phyloP scores from a whole-genome alignment of 306 rosid genomes.

The Geum urbanum region DNA sequence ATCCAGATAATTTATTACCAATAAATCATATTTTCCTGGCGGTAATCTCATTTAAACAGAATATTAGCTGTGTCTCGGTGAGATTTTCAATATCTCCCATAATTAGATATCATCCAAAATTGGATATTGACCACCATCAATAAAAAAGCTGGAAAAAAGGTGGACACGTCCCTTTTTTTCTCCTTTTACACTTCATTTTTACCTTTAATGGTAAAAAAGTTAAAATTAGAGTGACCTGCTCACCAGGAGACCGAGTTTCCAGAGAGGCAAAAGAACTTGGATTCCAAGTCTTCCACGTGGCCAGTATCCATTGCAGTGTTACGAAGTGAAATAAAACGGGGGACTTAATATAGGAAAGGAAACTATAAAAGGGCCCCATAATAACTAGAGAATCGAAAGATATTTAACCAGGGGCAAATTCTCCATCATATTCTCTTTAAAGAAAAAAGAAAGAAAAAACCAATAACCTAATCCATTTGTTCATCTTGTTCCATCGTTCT shows the following conservation, averaged over 20 bases:
- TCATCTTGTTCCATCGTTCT: not conserved
- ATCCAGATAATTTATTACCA: not conserved
- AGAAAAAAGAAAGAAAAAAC: too few species aligned
- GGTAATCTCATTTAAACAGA: not conserved
- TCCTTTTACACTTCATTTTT: not conserved
- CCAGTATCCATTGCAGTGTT: not conserved
- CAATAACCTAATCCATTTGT: too few species aligned
- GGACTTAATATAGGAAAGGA: constrained; percentile 5
- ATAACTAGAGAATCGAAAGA: not conserved
- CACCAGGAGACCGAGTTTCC: not conserved
- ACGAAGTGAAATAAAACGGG: not conserved
- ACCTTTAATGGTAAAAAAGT: not conserved
- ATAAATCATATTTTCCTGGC: too few species aligned
- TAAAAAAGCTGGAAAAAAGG: constrained; percentile 5
- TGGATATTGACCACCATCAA: constrained; percentile 25
- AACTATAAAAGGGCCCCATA: constrained; percentile 1
- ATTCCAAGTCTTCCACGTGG: not conserved
- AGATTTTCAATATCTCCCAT: not conserved
- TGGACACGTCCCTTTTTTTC: not conserved
- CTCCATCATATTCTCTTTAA: too few species aligned
- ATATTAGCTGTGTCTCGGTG: constrained; percentile 25
- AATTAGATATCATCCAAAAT: constrained; percentile 10
- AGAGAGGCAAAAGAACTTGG: not conserved
- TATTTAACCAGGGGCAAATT: too few species aligned
- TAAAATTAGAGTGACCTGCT: constrained; percentile 14